phyloP scores from a whole-genome alignment of 2,329 filamentous ascomycete genomes.

The Pseudogymnoascus sp. region DNA sequence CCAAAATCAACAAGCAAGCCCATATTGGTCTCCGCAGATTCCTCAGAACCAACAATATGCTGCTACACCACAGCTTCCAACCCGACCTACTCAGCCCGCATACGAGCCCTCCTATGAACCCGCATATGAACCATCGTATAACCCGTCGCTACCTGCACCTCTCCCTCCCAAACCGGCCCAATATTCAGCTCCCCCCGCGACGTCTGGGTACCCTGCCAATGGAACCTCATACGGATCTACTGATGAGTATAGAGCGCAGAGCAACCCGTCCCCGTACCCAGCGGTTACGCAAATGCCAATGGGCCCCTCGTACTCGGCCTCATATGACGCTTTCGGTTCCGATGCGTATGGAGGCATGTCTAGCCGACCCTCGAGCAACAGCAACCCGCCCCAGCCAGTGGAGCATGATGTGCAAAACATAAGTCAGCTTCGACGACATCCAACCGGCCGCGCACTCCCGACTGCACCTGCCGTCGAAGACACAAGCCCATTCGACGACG shows the following conservation, averaged over 20 bases:
- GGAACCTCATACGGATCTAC: constrained; percentile 20
- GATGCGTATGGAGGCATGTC: constrained; percentile 18
- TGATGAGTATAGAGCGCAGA: constrained; percentile 21
- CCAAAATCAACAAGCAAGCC: not conserved
- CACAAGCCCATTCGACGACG: constrained; percentile 16
- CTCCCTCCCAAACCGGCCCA: constrained; percentile 19
- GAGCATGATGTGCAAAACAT: constrained; percentile 13
- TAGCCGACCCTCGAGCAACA: constrained; percentile 19
- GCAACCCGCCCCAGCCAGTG: constrained; percentile 14
- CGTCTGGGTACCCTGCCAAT: constrained; percentile 23
- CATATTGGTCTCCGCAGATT: not conserved
- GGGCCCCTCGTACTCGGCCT: constrained; percentile 14
- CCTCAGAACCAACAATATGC: constrained; percentile 19
- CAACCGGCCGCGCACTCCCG: constrained; percentile 28
- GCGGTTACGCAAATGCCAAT: constrained; percentile 15
- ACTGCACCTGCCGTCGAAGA: constrained; percentile 25
- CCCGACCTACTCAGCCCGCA: constrained; percentile 18
- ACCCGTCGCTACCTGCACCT: constrained; percentile 21
- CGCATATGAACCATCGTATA: constrained; percentile 21
- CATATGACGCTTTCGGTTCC: constrained; percentile 16
- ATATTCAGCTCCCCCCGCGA: constrained; percentile 20
- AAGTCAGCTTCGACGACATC: constrained; percentile 26
- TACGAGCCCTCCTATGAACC: constrained; percentile 14
- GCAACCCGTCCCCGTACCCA: constrained; percentile 18
- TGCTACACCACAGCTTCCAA: constrained; percentile 18